Percentiles rank a stretch among this genome's conserved stretches.
Evolutionary conservation across 1,284 basidiomycete genomes (phyloP).

Genomic region (Erythrobasidium hasegawianum): DNA sequence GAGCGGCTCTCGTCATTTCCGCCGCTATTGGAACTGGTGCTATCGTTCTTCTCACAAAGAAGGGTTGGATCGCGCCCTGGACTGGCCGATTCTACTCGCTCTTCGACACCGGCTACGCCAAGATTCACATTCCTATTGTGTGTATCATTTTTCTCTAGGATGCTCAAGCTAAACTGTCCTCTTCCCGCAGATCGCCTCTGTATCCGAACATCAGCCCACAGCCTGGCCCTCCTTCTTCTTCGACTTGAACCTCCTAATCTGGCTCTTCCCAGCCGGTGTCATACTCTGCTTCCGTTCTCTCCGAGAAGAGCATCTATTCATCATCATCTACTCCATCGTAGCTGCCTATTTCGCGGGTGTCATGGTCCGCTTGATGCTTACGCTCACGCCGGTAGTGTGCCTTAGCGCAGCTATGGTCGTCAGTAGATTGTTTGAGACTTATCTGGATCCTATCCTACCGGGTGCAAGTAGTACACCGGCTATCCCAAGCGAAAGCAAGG

Average conservation of each 20-base stretch:
- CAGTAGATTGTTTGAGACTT: conserved; percentile 82
- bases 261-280: conserved; percentile 95
- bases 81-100: conserved; percentile 98
- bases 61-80: conserved; percentile 97
- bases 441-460: conserved; percentile 62
- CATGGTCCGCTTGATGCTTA: conserved; percentile 95
- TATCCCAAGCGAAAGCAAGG: conserved; percentile 36
- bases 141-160: conserved; percentile 21
- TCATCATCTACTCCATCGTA: conserved; percentile 95
- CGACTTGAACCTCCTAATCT: conserved; percentile 96
- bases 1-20: conserved; percentile 63
- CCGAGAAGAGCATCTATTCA: conserved; percentile 95
- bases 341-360: conserved; percentile 98
- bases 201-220: conserved; percentile 99
- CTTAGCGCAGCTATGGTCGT: conserved; percentile 86
- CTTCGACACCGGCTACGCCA: conserved; percentile 90
- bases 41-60: conserved; percentile 78
- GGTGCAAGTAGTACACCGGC: conserved; percentile 39
- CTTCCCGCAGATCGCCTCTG: conserved; percentile 97
- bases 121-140: conserved; percentile 37
- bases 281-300: conserved; percentile 89
- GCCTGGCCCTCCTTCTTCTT: conserved; percentile 99
- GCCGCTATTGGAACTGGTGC: conserved; percentile 68
- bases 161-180: conserved; percentile 56
- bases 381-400: conserved; percentile 86